A percentile compares a stretch with the other conserved stretches of the same genome.
Evolutionary conservation across 768 basidiomycete species (phyloP).

Genomic region (Boletales sp.): DNA sequence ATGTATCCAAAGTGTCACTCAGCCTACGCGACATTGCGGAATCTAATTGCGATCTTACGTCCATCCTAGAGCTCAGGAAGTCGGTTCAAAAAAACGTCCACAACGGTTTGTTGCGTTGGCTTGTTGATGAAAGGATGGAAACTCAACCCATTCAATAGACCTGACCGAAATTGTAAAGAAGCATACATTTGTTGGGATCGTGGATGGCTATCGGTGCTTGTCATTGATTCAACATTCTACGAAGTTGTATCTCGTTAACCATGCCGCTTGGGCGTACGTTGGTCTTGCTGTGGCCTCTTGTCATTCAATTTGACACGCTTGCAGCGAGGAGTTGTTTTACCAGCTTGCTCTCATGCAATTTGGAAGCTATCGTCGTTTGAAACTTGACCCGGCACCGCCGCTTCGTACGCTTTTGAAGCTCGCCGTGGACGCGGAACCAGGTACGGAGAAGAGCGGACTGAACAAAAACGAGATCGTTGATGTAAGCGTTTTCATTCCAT

Average conservation of each 20-base stretch:
- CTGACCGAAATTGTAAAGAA: conserved; percentile 80
- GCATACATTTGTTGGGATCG: conserved; percentile 91
- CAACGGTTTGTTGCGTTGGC: conserved; percentile 47
- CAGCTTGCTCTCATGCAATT: conserved; percentile 92
- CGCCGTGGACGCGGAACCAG: conserved; percentile 69
- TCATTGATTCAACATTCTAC: conserved; percentile 86
- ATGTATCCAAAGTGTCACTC: conserved; percentile 13
- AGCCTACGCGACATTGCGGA: conserved; percentile 59
- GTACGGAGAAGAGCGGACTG: conserved; percentile 46
- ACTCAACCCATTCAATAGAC: conserved; percentile 40
- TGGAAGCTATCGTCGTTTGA: conserved; percentile 71
- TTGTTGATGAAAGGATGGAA: not conserved
- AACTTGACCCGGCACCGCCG: conserved; percentile 78
- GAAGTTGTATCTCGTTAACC: conserved; percentile 86
- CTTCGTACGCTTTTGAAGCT: conserved; percentile 69
- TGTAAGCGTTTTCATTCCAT: conserved; percentile 39
- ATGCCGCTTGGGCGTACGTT: conserved; percentile 77
- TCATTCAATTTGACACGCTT: not conserved
- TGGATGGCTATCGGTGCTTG: conserved; percentile 68
- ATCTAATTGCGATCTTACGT: conserved; percentile 74
- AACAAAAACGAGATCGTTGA: conserved; percentile 64
- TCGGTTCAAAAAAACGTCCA: conserved; percentile 60
- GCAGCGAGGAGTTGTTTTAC: conserved; percentile 91
- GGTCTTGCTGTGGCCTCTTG: not conserved
- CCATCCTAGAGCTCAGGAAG: conserved; percentile 64